Evolutionary conservation across 305 asterid genomes (phyloP).

Genomic region (Fraxinus ornus): DNA sequence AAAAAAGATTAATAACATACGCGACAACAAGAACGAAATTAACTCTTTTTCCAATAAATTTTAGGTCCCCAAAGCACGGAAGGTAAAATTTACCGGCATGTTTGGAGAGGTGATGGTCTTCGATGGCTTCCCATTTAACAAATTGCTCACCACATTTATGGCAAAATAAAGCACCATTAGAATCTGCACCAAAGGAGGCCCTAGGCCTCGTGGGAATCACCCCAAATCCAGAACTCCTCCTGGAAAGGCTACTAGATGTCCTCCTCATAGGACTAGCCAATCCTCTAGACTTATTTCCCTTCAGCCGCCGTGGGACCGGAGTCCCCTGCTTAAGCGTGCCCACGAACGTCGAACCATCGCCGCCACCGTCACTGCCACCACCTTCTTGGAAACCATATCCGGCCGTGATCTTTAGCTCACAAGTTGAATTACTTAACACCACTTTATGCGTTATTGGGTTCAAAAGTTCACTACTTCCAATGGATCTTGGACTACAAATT

Average conservation of each 20-base stretch:
- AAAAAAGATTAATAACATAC: neutral
- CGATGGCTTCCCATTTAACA: slow-evolving; percentile 65
- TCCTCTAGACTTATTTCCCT: slow-evolving; percentile 32
- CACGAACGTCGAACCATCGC: slow-evolving; percentile 37
- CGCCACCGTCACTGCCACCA: slow-evolving; percentile 29
- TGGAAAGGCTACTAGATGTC: slow-evolving; percentile 52
- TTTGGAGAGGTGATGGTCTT: slow-evolving; percentile 80
- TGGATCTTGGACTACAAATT: slow-evolving; percentile 83
- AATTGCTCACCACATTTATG: slow-evolving; percentile 80
- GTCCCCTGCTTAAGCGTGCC: slow-evolving; percentile 72
- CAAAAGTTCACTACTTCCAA: slow-evolving; percentile 83
- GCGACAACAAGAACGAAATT: neutral
- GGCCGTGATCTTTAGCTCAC: slow-evolving; percentile 65
- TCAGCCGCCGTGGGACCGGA: slow-evolving; percentile 52
- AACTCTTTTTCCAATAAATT: neutral
- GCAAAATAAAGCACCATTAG: slow-evolving; percentile 52
- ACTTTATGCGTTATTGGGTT: slow-evolving; percentile 88
- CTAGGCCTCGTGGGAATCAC: slow-evolving; percentile 42
- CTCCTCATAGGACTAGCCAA: slow-evolving; percentile 61
- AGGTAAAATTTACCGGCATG: slow-evolving; percentile 65
- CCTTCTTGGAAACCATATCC: slow-evolving; percentile 36
- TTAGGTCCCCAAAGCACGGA: neutral
- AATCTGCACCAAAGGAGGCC: slow-evolving; percentile 51
- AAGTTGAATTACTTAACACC: slow-evolving; percentile 59
- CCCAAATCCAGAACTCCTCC: slow-evolving; percentile 57